A percentile compares a stretch with the other conserved stretches of the same genome.
phyloP scores from a whole-genome alignment of 306 rosid genomes.

The Macrotyloma uniflorum region DNA sequence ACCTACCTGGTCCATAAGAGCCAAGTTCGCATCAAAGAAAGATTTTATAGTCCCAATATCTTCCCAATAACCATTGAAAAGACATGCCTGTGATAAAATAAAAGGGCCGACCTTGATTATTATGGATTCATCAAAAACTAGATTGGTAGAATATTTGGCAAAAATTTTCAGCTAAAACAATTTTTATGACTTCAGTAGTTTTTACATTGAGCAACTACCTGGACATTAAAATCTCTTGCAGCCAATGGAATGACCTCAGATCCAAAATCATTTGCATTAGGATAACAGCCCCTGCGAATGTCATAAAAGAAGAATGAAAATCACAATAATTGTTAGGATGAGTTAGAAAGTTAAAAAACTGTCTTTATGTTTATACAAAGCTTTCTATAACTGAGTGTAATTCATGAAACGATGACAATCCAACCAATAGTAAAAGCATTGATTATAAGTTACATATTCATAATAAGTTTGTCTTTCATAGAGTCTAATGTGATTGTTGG shows the following conservation, averaged over 20 bases:
- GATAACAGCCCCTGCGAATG: slow-evolving; percentile 43
- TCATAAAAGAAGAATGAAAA: slow-evolving; percentile 13
- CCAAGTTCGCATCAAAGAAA: slow-evolving; percentile 60
- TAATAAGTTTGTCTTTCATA: not conserved
- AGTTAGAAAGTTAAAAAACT: no score
- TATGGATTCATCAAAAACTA: slow-evolving; percentile 29
- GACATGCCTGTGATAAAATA: slow-evolving; percentile 51
- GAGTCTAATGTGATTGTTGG: not conserved
- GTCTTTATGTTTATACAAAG: no score
- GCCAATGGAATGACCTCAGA: slow-evolving; percentile 61
- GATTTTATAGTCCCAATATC: slow-evolving; percentile 65
- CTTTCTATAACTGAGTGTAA: no score
- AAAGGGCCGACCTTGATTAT: slow-evolving; percentile 30
- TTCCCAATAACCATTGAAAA: slow-evolving; percentile 61
- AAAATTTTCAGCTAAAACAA: slow-evolving; percentile 4
- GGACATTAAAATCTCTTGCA: slow-evolving; percentile 54
- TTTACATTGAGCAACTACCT: slow-evolving; percentile 38
- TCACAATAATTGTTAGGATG: not conserved
- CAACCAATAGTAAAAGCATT: no score
- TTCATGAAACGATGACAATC: no score
- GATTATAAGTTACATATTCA: not conserved
- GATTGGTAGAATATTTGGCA: not conserved
- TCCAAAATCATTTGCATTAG: slow-evolving; percentile 64
- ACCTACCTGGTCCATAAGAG: slow-evolving; percentile 56
- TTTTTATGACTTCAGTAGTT: not conserved